phyloP scores from a whole-genome alignment of 495 filamentous ascomycete species.

The Monascus purpureus region DNA sequence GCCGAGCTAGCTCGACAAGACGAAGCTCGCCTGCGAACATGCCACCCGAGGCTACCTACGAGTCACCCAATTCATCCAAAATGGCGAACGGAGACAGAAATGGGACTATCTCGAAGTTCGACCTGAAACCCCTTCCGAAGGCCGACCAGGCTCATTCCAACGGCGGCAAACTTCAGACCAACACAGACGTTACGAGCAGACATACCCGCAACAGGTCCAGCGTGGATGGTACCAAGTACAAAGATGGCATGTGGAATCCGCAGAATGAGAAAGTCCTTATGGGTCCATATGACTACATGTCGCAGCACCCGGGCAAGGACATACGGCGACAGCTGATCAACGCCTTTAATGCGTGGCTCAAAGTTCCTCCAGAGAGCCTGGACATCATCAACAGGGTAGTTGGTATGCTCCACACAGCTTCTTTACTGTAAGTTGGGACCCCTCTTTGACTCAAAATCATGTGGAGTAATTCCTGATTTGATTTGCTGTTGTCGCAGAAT shows the following conservation, averaged over 20 bases:
- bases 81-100: too few relatives aligned
- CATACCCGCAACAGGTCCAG: conserved; percentile 30
- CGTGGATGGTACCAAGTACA: conserved; percentile 36
- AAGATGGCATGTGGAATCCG: conserved; percentile 45
- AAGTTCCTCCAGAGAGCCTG: conserved; percentile 65
- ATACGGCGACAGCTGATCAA: conserved; percentile 72
- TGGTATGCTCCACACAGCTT: conserved; percentile 88
- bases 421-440: conserved; percentile 48
- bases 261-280: conserved; percentile 68
- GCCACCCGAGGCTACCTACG: too few relatives aligned
- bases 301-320: conserved; percentile 79
- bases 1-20: too few relatives aligned
- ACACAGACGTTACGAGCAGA: conserved; percentile 9
- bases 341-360: conserved; percentile 82
- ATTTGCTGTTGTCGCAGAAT: conserved; percentile 35
- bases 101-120: too few relatives aligned
- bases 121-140: too few relatives aligned
- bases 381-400: conserved; percentile 77
- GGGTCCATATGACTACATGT: conserved; percentile 81
- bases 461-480: neutral
- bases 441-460: too few relatives aligned
- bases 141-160: conserved; percentile 35
- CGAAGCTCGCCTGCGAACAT: too few relatives aligned
- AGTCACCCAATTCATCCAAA: too few relatives aligned
- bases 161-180: conserved; percentile 37